These are phyloP conservation scores for Salix suchowensis DNA, from an alignment of 345 rosid species.

Conservation along the genomic window DNA sequence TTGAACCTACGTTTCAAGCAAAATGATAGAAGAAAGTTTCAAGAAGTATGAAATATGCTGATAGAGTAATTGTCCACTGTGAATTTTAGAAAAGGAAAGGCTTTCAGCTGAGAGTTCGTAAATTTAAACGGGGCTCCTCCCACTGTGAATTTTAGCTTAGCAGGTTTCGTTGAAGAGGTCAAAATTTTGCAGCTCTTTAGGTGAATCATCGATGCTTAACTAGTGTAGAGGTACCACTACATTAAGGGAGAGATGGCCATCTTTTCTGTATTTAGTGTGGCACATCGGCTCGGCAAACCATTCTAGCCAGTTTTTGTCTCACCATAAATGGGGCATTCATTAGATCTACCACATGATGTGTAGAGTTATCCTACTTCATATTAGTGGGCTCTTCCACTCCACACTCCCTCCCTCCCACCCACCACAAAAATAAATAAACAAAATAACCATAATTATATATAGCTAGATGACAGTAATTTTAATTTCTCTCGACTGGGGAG, in stretches of 20 bases:
- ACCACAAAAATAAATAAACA: no score
- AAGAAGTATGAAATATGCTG: not conserved
- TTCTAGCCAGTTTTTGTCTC: not conserved
- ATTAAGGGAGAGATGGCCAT: not conserved
- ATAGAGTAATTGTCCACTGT: no score
- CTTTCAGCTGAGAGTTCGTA: no score
- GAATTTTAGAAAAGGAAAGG: no score
- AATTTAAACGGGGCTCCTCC: no score
- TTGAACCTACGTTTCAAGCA: not conserved
- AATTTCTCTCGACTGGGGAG: no score
- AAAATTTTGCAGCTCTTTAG: not conserved
- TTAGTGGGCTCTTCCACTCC: not conserved
- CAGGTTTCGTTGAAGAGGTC: not conserved
- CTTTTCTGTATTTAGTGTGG: not conserved
- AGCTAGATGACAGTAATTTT: no score
- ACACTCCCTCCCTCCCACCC: no score
- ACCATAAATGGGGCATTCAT: not conserved
- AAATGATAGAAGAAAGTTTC: no score
- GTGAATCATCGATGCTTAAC: not conserved
- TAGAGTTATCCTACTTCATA: not conserved
- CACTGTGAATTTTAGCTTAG: not conserved
- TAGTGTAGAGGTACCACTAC: not conserved
- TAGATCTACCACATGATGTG: not conserved
- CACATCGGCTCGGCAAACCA: not conserved
- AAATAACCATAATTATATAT: no score